Base-by-base conservation (phyloP, 306 rosid genomes). In the Trifolium subterraneum region DNA sequence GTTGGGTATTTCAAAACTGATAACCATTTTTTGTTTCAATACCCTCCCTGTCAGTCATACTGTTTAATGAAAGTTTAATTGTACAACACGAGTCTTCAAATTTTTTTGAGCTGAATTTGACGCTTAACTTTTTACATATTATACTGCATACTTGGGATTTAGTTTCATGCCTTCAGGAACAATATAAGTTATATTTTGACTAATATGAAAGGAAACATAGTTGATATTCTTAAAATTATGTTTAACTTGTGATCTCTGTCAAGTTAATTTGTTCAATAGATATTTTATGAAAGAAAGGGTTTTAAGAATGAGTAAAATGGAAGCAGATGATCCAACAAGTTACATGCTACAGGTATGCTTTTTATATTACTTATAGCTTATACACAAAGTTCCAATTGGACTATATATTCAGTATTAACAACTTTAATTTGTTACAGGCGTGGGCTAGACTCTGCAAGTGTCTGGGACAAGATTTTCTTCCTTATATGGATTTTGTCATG, bases 401-500 rank as follows among this genome's bases (percentile, higher is more conserved):
- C 18, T 76, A 54, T 73, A 45, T 82, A 14, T 68, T 69, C 47
- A n/a, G 68, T 75, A 42, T 48, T 31, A n/a, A 23, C 19, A 33
- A 50, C 54, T 66, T 52, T 63, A 58, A 71, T 64, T 64, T 80
- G 45, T 29, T 73, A 48, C 70, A 94, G 98, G 98, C 98, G 54
- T 94, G 98, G 98, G 97, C 98, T 39, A 84, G 98, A 74, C 98
- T 94, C 56, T 94, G 98, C 86, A 91, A 94, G 84, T 94, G 97
- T 69, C 89, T 94, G 73, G 96, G 98, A 55, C 98, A 94, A 88
- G 98, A 94, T 84, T 94, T 94, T 80, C 98, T 94, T 61, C 98
- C 98, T 18, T 94, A 91, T 81, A 91, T 94, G 98, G 87, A 85
- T 41, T 93, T 94, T 84, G 97, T 94, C 74, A 94, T 94, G 98